Conservation (phyloP, 2,329 filamentous ascomycete species). For the Penicillium sp. region DNA sequence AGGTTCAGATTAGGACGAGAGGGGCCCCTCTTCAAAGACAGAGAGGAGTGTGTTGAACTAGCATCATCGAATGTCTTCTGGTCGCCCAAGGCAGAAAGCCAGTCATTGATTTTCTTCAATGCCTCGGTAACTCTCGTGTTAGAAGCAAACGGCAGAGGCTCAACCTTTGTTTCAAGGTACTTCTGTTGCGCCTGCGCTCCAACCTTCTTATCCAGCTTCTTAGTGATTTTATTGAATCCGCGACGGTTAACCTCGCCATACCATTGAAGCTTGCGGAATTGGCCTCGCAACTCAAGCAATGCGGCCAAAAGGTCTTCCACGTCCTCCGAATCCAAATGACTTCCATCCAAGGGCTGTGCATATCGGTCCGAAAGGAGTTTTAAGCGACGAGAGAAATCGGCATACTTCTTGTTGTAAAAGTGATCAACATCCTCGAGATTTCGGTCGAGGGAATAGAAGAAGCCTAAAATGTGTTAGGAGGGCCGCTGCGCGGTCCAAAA, state of each 20-base stretch:
- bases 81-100: slow-evolving; percentile 82
- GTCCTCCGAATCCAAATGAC: slow-evolving; percentile 84
- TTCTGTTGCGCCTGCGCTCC: slow-evolving; percentile 76
- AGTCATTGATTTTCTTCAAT: slow-evolving; percentile 80
- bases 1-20: slow-evolving; percentile 77
- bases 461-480: slow-evolving; percentile 65
- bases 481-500: slow-evolving; percentile 17
- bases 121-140: slow-evolving; percentile 64
- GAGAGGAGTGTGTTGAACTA: slow-evolving; percentile 69
- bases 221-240: slow-evolving; percentile 97
- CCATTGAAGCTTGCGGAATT: slow-evolving; percentile 92
- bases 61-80: slow-evolving; percentile 76
- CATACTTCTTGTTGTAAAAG: slow-evolving; percentile 96
- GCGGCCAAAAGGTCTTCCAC: slow-evolving; percentile 89
- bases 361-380: slow-evolving; percentile 88
- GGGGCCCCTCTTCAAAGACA: slow-evolving; percentile 76
- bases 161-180: slow-evolving; percentile 89
- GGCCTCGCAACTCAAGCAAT: slow-evolving; percentile 82
- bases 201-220: slow-evolving; percentile 97
- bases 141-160: slow-evolving; percentile 84
- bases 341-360: slow-evolving; percentile 71
- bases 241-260: slow-evolving; percentile 96
- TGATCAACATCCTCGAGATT: slow-evolving; percentile 96
- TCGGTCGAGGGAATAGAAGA: slow-evolving; percentile 95
- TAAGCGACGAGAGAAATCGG: slow-evolving; percentile 80